These are phyloP conservation scores for Auriscalpium orientale DNA, from an alignment of 768 basidiomycete species.

Conservation along the genomic window DNA sequence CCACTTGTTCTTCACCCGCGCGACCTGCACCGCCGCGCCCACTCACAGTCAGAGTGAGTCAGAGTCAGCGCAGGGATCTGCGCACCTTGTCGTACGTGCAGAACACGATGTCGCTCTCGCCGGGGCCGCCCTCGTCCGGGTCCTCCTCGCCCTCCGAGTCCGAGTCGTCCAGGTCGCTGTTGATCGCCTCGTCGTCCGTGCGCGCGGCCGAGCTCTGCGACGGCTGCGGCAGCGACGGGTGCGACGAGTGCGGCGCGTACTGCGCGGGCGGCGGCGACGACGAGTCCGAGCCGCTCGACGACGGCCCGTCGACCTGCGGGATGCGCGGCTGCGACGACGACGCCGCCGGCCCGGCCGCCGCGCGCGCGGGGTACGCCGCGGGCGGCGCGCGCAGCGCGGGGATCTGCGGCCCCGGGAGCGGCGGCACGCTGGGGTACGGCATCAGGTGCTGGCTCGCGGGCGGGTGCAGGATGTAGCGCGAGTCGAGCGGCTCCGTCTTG, in stretches of 20 bases:
- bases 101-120: conserved; percentile 88
- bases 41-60: too few species aligned
- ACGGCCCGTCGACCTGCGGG: conserved; percentile 77
- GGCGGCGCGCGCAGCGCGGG: conserved; percentile 37
- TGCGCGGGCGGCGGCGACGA: conserved; percentile 54
- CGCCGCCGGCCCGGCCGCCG: background rate
- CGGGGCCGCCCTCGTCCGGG: conserved; percentile 64
- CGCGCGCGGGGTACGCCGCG: conserved; percentile 57
- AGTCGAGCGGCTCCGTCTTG: conserved; percentile 70
- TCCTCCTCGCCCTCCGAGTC: conserved; percentile 85
- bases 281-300: conserved; percentile 59
- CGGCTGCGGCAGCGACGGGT: conserved; percentile 70
- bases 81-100: conserved; percentile 97
- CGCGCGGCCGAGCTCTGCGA: conserved; percentile 31
- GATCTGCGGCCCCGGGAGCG: conserved; percentile 59
- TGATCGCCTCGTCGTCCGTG: conserved; percentile 76
- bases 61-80: background rate
- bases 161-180: conserved; percentile 93
- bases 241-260: conserved; percentile 64
- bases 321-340: conserved; percentile 31
- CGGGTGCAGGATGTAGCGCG: conserved; percentile 51
- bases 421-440: conserved; percentile 43
- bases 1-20: conserved; percentile 99
- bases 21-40: too few species aligned
- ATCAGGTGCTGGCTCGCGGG: conserved; percentile 30